Base-by-base conservation (phyloP, 495 filamentous ascomycete species). In the Sordaria brevicollis region DNA sequence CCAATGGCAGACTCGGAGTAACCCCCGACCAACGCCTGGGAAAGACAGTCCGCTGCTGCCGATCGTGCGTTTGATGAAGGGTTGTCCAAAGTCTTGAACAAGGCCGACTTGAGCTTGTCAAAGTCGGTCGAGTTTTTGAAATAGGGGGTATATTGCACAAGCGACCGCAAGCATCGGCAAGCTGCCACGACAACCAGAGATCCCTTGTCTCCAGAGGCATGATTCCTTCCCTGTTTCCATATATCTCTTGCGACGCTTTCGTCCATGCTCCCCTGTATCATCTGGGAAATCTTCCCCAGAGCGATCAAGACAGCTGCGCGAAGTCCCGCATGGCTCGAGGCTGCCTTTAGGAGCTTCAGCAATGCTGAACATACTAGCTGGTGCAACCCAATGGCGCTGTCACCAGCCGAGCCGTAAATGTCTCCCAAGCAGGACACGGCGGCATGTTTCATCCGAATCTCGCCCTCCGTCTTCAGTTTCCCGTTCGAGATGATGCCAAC, bases 101-200 rank as follows among this genome's bases (percentile, higher is more conserved):
- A 81, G 0, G 89, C 84, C 8, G 86, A 88, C 72, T 91, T 92
- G 29, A 98, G 79, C 68, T 88, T 92, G 66, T 98, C 95, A 74
- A 95, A 97, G 75, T 99, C 96, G 78, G 85, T 89, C n/a, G 89
- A 86, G 76, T 95, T 96, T 72, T 95, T 91, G 75, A 97, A 97
- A 73, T 89, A 94, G 0, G 85, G 80, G 0, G 93, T 97, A 66
- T 83, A 79, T 65, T 83, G 88, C 35, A 91, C 80, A 67, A 98
- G 79, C 65, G 88, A 83, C 75, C 92, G 91, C 68, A 98, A 78
- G 75, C 93, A 96, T 68, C 88, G 86, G 73, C 91, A 96, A 13
- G 93, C 92, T 69, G 88, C 87, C 13, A 90, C 86, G 76, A 98
- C 89, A 31, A 92, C 93, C 54, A 96, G 84, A 5, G 88, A 86